Base-by-base conservation (phyloP, 2,329 filamentous ascomycete genomes). In the Neurospora sp. region DNA sequence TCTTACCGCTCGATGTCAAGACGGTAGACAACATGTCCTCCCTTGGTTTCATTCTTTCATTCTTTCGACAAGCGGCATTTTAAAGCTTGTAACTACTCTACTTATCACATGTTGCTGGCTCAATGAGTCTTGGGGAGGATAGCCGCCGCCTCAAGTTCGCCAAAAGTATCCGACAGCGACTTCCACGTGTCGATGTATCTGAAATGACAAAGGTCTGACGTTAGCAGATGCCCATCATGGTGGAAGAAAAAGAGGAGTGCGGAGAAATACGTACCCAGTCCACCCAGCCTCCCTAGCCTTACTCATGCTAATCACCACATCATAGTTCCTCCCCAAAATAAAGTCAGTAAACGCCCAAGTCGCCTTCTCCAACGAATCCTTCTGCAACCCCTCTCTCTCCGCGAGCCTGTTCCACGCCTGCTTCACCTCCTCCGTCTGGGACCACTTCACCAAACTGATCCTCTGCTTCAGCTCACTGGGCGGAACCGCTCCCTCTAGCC, bases 231-330 rank as follows among this genome's bases (percentile, higher is more conserved):
- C 15, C 28, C 28, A 43, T 69, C 17, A 38, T 36, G 0, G 19
- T 36, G 23, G n/a, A 69, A 67, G 40, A 37, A 6, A 68, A 39
- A 36, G 8, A 17, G 11, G n/a, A 41, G 40, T 41, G 40, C 3
- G 6, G 17, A 41, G 17, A 8, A 11, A n/a, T 17, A 73, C 73
- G 69, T 68, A 82, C 28, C 81, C 81, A 2, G 74, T 79, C 79
- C 81, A 84, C 0, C 81, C 82, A 67, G 76, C 74, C 72, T 79
- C 79, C 67, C 82, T 78, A n/a, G 81, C 81, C 75, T 83, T 84
- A 69, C 78, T 81, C 78, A 82, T 82, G 68, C 77, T 81, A 57
- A 80, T 73, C 1, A 82, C 79, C 6, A 81, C 66, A 73, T 80
- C 78, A 69, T 79, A 83, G 57, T 79, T 78, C 43, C 81, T 74